Percentiles rank a stretch among this genome's conserved stretches.
Evolutionary conservation across 2,329 filamentous ascomycete genomes (phyloP).

Genomic region (Colletotrichum sp.): DNA sequence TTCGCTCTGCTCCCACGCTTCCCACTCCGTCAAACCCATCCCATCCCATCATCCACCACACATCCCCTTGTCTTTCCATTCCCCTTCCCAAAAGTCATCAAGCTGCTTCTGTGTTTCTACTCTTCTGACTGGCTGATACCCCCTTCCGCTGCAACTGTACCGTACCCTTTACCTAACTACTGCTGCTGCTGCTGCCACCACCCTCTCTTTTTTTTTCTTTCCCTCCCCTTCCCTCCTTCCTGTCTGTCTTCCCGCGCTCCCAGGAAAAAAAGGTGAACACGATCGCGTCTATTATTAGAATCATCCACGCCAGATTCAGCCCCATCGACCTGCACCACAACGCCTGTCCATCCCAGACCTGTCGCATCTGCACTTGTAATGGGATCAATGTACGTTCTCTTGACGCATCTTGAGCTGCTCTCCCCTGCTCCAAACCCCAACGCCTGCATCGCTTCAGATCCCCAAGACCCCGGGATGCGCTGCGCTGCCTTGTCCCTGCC

Average conservation of each 20-base stretch:
- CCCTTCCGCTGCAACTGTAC: background rate
- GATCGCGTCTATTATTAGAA: constrained; percentile 59
- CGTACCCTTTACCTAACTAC: background rate
- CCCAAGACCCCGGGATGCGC: constrained; percentile 9
- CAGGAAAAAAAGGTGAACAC: constrained; percentile 39
- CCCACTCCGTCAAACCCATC: background rate
- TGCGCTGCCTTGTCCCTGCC: constrained; percentile 1
- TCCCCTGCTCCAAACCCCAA: constrained; percentile 9
- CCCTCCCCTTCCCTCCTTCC: constrained; percentile 26
- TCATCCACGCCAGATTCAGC: constrained; percentile 56
- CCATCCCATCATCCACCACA: background rate
- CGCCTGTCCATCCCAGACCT: constrained; percentile 29
- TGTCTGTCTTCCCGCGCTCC: constrained; percentile 27
- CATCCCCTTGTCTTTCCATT: background rate
- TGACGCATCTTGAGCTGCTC: constrained; percentile 7
- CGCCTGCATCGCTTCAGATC: background rate
- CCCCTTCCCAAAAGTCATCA: background rate
- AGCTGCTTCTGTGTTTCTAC: background rate
- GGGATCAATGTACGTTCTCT: constrained; percentile 25
- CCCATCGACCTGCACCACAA: constrained; percentile 47
- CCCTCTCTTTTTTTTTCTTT: constrained; percentile 16
- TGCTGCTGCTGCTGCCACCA: constrained; percentile 1
- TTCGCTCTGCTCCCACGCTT: background rate
- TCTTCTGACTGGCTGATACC: background rate
- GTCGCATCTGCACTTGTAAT: constrained; percentile 24